A percentile compares a stretch with the other conserved stretches of the same genome.
Evolutionary conservation across 148 eudicot genomes (phyloP).

Genomic region (Camellia japonica): DNA sequence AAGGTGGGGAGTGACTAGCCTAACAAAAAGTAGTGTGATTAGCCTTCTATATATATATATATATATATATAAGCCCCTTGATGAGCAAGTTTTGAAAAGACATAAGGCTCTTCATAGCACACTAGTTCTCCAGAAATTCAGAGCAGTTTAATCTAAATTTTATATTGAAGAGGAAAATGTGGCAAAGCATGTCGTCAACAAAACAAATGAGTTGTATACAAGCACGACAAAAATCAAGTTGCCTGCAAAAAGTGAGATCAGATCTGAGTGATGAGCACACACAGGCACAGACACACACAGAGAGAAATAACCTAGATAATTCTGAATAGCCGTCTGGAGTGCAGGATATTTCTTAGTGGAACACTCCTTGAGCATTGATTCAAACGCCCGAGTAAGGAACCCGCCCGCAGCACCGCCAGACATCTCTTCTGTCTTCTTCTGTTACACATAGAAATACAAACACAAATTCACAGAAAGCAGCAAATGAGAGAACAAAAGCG

Average conservation of each 20-base stretch:
- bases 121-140: not conserved
- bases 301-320: constrained; percentile 57
- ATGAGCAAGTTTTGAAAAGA: not conserved
- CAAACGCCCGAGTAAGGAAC: constrained; percentile 83
- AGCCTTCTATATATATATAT: too few relatives aligned
- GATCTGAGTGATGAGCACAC: too few relatives aligned
- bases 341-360: constrained; percentile 59
- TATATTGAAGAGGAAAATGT: not conserved
- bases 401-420: constrained; percentile 98
- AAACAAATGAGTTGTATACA: not conserved
- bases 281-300: not conserved
- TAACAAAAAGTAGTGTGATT: too few relatives aligned
- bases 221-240: not conserved
- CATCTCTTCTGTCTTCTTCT: constrained; percentile 31
- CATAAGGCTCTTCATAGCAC: not conserved
- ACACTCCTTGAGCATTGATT: constrained; percentile 91
- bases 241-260: too few relatives aligned
- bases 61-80: too few relatives aligned
- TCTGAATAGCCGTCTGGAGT: constrained; percentile 72
- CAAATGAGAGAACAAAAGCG: not conserved
- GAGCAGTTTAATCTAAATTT: not conserved
- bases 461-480: not conserved
- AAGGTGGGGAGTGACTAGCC: not conserved
- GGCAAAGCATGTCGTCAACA: not conserved
- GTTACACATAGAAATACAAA: too few relatives aligned